These are phyloP conservation scores for Francoa sonchifolia DNA, from an alignment of 441 rosid species.

Conservation along the genomic window DNA sequence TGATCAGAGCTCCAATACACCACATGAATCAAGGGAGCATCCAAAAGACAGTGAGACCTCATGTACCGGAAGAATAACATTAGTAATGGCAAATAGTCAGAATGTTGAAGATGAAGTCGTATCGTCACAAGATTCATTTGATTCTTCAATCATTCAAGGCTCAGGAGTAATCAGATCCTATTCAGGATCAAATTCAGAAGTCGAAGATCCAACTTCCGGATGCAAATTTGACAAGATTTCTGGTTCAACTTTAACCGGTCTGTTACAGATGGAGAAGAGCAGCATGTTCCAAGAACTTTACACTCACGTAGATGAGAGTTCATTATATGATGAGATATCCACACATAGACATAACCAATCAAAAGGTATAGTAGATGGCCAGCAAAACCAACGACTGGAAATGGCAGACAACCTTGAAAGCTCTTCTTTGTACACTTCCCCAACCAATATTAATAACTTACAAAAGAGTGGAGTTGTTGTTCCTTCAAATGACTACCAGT, in stretches of 20 bases:
- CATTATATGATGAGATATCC: slow-evolving; percentile 20
- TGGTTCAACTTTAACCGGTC: slow-evolving; percentile 19
- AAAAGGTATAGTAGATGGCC: slow-evolving; percentile 22
- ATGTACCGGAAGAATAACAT: slow-evolving; percentile 31
- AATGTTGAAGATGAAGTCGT: slow-evolving; percentile 54
- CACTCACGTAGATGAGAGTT: slow-evolving; percentile 21
- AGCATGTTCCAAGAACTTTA: slow-evolving; percentile 26
- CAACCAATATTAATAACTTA: slow-evolving; percentile 19
- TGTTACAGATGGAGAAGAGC: slow-evolving; percentile 19
- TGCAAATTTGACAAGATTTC: slow-evolving; percentile 21
- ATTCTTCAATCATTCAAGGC: slow-evolving; percentile 33
- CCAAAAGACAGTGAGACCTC: slow-evolving; percentile 25
- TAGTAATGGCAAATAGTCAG: slow-evolving; percentile 28
- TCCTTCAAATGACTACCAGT: slow-evolving; percentile 22
- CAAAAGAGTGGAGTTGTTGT: slow-evolving; percentile 14
- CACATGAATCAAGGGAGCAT: slow-evolving; percentile 22
- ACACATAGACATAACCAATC: slow-evolving; percentile 17
- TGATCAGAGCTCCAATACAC: slow-evolving; percentile 28
- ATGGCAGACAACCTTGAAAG: slow-evolving; percentile 17
- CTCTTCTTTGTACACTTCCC: slow-evolving; percentile 27
- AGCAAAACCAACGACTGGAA: slow-evolving; percentile 20
- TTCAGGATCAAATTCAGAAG: slow-evolving; percentile 45
- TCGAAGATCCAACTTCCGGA: slow-evolving; percentile 34
- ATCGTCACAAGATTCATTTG: slow-evolving; percentile 53
- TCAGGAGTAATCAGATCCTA: slow-evolving; percentile 34